Conservation (phyloP, 1,139 yeast genomes). For the Candida glucosophila region DNA sequence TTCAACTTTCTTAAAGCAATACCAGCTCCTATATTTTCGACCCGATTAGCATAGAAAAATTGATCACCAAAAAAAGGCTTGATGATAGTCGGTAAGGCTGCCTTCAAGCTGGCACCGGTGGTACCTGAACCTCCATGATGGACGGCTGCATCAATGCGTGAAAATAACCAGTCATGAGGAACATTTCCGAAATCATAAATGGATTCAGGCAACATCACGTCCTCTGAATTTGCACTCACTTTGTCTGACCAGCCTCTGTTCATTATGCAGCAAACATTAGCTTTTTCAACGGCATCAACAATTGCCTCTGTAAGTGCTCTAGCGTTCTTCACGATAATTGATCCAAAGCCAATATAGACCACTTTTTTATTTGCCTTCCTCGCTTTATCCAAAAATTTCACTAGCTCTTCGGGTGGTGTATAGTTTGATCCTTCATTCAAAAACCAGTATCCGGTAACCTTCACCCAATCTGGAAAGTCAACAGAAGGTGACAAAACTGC, state of each 20-base stretch:
- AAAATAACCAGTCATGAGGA: slow-evolving; percentile 94
- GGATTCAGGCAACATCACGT: slow-evolving; percentile 57
- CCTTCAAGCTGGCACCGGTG: slow-evolving; percentile 82
- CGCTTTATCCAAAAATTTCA: slow-evolving; percentile 58
- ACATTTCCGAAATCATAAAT: slow-evolving; percentile 63
- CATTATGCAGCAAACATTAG: slow-evolving; percentile 79
- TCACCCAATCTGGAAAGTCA: slow-evolving; percentile 91
- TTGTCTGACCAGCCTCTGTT: slow-evolving; percentile 96
- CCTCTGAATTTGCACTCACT: slow-evolving; percentile 23
- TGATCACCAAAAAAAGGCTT: slow-evolving; percentile 97
- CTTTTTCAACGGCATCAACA: slow-evolving; percentile 64
- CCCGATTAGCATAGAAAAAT: slow-evolving; percentile 78
- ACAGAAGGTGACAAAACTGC: slow-evolving; percentile 84
- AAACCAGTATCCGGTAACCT: slow-evolving; percentile 94
- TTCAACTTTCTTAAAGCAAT: slow-evolving; percentile 61
- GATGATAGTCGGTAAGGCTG: slow-evolving; percentile 82
- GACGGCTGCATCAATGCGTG: slow-evolving; percentile 84
- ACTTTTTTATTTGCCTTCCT: slow-evolving; percentile 52
- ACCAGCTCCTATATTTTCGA: slow-evolving; percentile 91
- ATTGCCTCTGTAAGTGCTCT: slow-evolving; percentile 69
- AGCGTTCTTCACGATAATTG: slow-evolving; percentile 85
- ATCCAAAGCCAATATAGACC: slow-evolving; percentile 92
- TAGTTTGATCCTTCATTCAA: slow-evolving; percentile 62
- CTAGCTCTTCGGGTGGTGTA: slow-evolving; percentile 54
- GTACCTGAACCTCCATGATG: slow-evolving; percentile 99